These are phyloP conservation scores for Penicillium subrubescens DNA, from an alignment of 495 filamentous ascomycete species.

Conservation along the genomic window DNA sequence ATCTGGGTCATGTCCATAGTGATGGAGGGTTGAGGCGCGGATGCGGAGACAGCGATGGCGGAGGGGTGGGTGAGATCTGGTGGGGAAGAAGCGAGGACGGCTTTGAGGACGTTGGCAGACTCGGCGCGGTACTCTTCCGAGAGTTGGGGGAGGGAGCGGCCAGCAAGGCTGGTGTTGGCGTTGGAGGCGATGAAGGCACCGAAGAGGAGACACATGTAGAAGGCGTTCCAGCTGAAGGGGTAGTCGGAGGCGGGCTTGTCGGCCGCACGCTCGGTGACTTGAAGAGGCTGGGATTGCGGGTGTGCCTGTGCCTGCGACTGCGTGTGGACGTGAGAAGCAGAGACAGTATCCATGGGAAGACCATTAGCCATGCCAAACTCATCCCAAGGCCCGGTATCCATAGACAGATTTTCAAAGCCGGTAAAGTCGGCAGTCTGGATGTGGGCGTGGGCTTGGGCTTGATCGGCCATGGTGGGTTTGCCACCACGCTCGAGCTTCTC, in stretches of 20 bases:
- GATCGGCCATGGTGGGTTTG: slow-evolving; percentile 59
- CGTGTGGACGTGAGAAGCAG: slow-evolving; percentile 14
- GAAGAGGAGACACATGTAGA: slow-evolving; percentile 86
- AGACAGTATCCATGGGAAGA: slow-evolving; percentile 52
- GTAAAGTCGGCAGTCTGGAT: slow-evolving; percentile 61
- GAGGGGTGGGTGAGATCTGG: slow-evolving; percentile 34
- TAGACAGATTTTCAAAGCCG: slow-evolving; percentile 80
- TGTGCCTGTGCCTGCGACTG: slow-evolving; percentile 23
- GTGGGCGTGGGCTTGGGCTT: slow-evolving; percentile 12
- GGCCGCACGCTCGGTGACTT: slow-evolving; percentile 40
- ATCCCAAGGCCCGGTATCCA: slow-evolving; percentile 77
- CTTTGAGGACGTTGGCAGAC: slow-evolving; percentile 86
- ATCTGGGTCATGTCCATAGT: slow-evolving; percentile 52
- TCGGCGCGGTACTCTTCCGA: slow-evolving; percentile 93
- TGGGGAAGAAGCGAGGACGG: slow-evolving; percentile 71
- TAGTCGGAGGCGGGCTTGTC: slow-evolving; percentile 38
- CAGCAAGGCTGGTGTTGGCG: slow-evolving; percentile 55
- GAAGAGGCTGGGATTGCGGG: neutral
- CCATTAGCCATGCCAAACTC: slow-evolving; percentile 72
- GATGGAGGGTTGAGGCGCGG: slow-evolving; percentile 46
- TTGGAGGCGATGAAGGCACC: slow-evolving; percentile 96
- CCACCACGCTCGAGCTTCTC: slow-evolving; percentile 73
- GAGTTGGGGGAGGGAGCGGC: slow-evolving; percentile 72
- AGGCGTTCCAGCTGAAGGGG: slow-evolving; percentile 59
- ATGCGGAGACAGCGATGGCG: slow-evolving; percentile 45